Conservation (phyloP, 805 yeast genomes). For the Zygotorulaspora danielsina region DNA sequence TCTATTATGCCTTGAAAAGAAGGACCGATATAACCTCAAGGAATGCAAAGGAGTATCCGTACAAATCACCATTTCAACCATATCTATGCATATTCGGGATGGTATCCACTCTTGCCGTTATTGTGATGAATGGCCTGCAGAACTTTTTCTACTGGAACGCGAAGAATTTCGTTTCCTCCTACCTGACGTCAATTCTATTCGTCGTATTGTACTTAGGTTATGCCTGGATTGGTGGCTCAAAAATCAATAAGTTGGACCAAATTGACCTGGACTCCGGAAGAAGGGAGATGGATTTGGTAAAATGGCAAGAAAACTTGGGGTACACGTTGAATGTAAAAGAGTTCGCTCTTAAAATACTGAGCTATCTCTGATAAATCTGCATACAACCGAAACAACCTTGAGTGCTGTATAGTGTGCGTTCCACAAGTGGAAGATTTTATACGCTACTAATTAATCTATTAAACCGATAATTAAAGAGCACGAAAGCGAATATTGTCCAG, state of each 20-base stretch:
- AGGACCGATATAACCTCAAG: constrained; percentile 61
- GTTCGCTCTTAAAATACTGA: constrained; percentile 14
- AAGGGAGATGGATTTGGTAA: constrained; percentile 69
- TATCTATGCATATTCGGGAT: constrained; percentile 58
- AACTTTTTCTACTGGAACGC: constrained; percentile 59
- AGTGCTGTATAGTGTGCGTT: background rate
- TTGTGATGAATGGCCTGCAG: constrained; percentile 53
- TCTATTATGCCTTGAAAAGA: constrained; percentile 52
- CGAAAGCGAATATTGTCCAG: too few species aligned
- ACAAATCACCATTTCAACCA: constrained; percentile 63
- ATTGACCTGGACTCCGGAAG: constrained; percentile 76
- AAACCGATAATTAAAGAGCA: too few species aligned
- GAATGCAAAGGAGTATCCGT: constrained; percentile 59
- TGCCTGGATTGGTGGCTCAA: constrained; percentile 52
- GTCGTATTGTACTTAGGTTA: constrained; percentile 47
- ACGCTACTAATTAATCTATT: too few species aligned
- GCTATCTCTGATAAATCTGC: constrained; percentile 9
- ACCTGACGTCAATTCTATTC: constrained; percentile 52
- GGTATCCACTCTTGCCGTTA: constrained; percentile 44
- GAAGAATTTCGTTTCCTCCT: constrained; percentile 55
- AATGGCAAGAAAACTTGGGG: constrained; percentile 69
- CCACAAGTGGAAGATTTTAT: background rate
- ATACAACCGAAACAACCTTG: too few species aligned
- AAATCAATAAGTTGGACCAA: constrained; percentile 59
- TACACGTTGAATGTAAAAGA: constrained; percentile 22